A percentile compares a stretch with the other conserved stretches of the same genome.
These are phyloP conservation scores for Pichia sp. DNA, from an alignment of 1,139 yeast genomes.

Conservation along the genomic window DNA sequence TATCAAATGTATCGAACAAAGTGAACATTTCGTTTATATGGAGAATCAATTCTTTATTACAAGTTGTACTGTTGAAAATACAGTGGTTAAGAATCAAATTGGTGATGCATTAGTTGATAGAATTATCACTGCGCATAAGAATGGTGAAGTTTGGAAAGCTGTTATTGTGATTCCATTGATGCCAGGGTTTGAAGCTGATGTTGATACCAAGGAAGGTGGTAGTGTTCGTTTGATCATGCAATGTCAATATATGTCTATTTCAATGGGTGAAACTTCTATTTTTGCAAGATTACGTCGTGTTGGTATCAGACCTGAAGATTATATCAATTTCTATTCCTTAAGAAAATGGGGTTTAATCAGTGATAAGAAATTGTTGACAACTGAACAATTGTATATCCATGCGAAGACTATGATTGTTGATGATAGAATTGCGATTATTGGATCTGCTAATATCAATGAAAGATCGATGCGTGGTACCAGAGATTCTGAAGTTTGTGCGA, in stretches of 20 bases:
- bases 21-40: conserved; percentile 90
- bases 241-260: conserved; percentile 92
- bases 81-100: conserved; percentile 79
- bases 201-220: conserved; percentile 92
- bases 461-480: conserved; percentile 91
- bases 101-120: conserved; percentile 98
- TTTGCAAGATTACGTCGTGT: conserved; percentile 75
- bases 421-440: conserved; percentile 89
- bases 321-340: conserved; percentile 87
- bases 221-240: conserved; percentile 95
- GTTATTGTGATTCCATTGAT: conserved; percentile 88
- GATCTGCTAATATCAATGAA: conserved; percentile 96
- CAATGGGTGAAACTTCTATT: conserved; percentile 88
- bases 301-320: conserved; percentile 82
- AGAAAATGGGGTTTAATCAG: conserved; percentile 97
- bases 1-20: conserved; percentile 82
- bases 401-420: conserved; percentile 94
- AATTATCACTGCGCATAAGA: conserved; percentile 81
- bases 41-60: conserved; percentile 89
- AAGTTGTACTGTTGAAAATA: conserved; percentile 83
- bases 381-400: conserved; percentile 92
- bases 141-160: conserved; percentile 84
- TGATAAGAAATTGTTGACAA: conserved; percentile 65
- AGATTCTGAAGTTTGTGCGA: conserved; percentile 92
- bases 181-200: conserved; percentile 97